phyloP scores from a whole-genome alignment of 345 rosid species.

The Conringia planisiliqua region DNA sequence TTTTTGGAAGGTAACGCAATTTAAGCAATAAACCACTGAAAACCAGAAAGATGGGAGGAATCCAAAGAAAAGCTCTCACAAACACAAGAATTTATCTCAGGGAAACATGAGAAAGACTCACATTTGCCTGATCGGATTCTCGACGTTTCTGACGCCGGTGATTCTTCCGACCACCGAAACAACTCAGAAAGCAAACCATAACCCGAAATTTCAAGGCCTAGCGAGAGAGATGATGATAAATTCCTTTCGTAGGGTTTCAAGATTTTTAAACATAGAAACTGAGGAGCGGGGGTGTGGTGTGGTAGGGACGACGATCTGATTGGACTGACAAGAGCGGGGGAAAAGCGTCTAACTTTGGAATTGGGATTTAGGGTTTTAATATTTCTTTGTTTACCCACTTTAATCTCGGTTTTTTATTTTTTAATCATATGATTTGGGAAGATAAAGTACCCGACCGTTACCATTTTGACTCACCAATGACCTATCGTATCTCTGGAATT shows the following conservation, averaged over 20 bases:
- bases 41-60: neutral
- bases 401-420: neutral
- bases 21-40: neutral
- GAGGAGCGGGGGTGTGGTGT: slow-evolving; percentile 10
- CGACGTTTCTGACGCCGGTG: slow-evolving; percentile 45
- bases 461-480: slow-evolving; percentile 20
- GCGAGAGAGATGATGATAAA: slow-evolving; percentile 11
- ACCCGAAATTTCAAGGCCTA: neutral
- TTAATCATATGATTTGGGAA: neutral
- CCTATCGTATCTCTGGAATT: neutral
- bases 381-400: neutral
- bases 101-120: slow-evolving; percentile 19
- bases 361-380: slow-evolving; percentile 19
- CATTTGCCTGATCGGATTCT: slow-evolving; percentile 50
- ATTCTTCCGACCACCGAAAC: slow-evolving; percentile 82
- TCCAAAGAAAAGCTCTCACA: neutral
- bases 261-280: slow-evolving; percentile 24
- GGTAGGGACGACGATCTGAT: slow-evolving; percentile 31
- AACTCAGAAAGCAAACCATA: slow-evolving; percentile 85
- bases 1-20: neutral
- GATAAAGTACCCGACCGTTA: slow-evolving; percentile 61
- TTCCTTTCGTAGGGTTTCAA: neutral
- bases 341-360: slow-evolving; percentile 36
- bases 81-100: neutral
- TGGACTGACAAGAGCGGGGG: slow-evolving; percentile 30